phyloP scores from a whole-genome alignment of 2,329 filamentous ascomycete genomes.

The Aspergillus glaucus region DNA sequence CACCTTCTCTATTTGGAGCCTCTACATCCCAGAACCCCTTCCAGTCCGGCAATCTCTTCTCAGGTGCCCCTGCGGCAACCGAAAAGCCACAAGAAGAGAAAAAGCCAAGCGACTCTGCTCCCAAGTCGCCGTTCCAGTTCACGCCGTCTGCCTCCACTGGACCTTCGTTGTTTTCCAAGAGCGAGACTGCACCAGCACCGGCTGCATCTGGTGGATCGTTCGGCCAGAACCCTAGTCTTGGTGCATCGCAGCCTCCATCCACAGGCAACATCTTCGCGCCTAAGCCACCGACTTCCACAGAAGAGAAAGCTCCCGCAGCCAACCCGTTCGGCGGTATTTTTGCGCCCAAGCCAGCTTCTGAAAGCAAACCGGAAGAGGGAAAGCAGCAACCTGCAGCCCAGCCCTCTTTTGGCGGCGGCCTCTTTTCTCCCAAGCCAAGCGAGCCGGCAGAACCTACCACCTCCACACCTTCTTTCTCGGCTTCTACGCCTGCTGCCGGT shows the following conservation, averaged over 20 bases:
- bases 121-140: slow-evolving; percentile 12
- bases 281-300: slow-evolving; percentile 10
- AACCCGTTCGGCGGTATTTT: slow-evolving; percentile 18
- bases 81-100: slow-evolving; percentile 9
- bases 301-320: slow-evolving; percentile 8
- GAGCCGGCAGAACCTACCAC: slow-evolving; percentile 7
- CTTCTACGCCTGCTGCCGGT: slow-evolving; percentile 4
- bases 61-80: slow-evolving; percentile 7
- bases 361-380: slow-evolving; percentile 9
- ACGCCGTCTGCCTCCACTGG: slow-evolving; percentile 5
- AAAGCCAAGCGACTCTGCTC: slow-evolving; percentile 6
- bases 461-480: slow-evolving; percentile 10
- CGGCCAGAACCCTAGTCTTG: slow-evolving; percentile 1
- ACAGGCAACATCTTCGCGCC: slow-evolving; percentile 18
- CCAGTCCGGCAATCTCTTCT: slow-evolving; percentile 16
- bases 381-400: slow-evolving; percentile 10
- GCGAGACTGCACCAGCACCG: slow-evolving; percentile 4
- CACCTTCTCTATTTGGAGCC: slow-evolving; percentile 12
- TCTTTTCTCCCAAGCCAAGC: slow-evolving; percentile 14
- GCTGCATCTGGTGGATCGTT: slow-evolving; percentile 9
- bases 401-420: slow-evolving; percentile 5
- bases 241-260: slow-evolving; percentile 11
- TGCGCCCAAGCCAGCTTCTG: slow-evolving; percentile 6
- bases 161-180: slow-evolving; percentile 16
- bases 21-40: slow-evolving; percentile 17